A percentile compares a stretch with the other conserved stretches of the same genome.
These are phyloP conservation scores for Phytophthora idaei DNA, from an alignment of 352 stramenopile species.

Conservation along the genomic window DNA sequence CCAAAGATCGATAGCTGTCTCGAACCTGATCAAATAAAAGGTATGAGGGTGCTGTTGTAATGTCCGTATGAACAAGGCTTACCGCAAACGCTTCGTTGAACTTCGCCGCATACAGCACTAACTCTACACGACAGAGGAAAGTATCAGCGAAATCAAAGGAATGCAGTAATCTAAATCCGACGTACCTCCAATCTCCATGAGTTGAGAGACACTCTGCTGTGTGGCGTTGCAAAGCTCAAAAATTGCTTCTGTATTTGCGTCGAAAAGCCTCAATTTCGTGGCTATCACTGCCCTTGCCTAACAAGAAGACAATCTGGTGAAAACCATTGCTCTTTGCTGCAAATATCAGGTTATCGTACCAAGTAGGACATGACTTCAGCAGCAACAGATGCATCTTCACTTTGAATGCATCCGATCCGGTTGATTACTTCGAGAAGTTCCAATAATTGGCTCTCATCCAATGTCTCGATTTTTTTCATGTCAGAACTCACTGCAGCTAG, in stretches of 20 bases:
- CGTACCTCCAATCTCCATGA: conserved; percentile 64
- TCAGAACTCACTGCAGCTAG: conserved; percentile 61
- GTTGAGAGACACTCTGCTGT: conserved; percentile 37
- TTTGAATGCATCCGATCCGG: conserved; percentile 37
- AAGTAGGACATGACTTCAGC: conserved; percentile 38
- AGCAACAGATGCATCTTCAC: conserved; percentile 12
- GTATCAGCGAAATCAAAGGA: not conserved
- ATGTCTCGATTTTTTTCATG: conserved; percentile 59
- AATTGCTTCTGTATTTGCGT: conserved; percentile 57
- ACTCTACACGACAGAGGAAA: conserved; percentile 38
- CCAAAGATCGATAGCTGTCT: conserved; percentile 57
- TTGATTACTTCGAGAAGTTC: conserved; percentile 51
- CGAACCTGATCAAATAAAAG: conserved; percentile 43
- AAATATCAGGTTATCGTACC: conserved; percentile 28
- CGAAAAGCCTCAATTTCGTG: conserved; percentile 64
- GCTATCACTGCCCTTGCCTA: conserved; percentile 58
- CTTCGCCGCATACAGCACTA: conserved; percentile 61
- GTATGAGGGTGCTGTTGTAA: conserved; percentile 4
- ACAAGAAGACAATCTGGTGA: conserved; percentile 1
- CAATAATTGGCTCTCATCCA: conserved; percentile 42
- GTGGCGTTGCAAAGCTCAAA: conserved; percentile 58
- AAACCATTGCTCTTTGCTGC: not conserved
- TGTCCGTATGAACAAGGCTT: not conserved
- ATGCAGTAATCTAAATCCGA: not conserved
- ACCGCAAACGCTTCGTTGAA: conserved; percentile 62